These are phyloP conservation scores for Komagataella populi DNA, from an alignment of 805 yeast species.

Conservation along the genomic window DNA sequence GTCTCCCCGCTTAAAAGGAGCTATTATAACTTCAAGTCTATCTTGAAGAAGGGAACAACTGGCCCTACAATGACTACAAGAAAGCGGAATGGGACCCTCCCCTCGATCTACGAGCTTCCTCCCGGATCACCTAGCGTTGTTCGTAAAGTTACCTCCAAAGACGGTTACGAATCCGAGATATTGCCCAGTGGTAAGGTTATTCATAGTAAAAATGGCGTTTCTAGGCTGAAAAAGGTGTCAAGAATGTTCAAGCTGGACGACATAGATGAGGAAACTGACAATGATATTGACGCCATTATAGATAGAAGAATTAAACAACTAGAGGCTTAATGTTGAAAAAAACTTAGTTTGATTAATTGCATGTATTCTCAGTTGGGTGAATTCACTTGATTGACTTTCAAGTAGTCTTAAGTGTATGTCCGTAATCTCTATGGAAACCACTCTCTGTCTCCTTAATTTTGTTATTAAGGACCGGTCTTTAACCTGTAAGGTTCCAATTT, in stretches of 20 bases:
- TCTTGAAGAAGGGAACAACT: slow-evolving; percentile 20
- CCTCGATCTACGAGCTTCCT: slow-evolving; percentile 32
- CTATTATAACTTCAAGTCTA: slow-evolving; percentile 13
- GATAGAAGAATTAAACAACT: slow-evolving; percentile 1
- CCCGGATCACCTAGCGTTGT: slow-evolving; percentile 30
- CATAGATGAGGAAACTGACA: slow-evolving; percentile 1
- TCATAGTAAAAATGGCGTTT: slow-evolving; percentile 12
- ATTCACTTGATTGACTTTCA: neutral
- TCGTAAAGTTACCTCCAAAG: slow-evolving; percentile 15
- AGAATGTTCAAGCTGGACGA: neutral
- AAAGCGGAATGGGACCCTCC: slow-evolving; percentile 34
- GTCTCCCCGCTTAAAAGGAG: slow-evolving; percentile 7
- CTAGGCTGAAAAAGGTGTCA: neutral
- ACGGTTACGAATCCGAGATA: slow-evolving; percentile 35
- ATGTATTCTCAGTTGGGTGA: neutral
- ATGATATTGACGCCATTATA: slow-evolving; percentile 5
- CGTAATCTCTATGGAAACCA: too few species aligned
- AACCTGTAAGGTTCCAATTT: neutral
- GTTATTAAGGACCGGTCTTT: neutral
- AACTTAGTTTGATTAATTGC: neutral
- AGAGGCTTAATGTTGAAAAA: neutral
- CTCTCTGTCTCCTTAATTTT: neutral
- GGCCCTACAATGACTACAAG: slow-evolving; percentile 21
- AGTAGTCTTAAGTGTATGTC: neutral
- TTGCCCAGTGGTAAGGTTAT: slow-evolving; percentile 67